Evolutionary conservation across 139 green algal genomes (phyloP).

Genomic region (Picochlorum sp.): DNA sequence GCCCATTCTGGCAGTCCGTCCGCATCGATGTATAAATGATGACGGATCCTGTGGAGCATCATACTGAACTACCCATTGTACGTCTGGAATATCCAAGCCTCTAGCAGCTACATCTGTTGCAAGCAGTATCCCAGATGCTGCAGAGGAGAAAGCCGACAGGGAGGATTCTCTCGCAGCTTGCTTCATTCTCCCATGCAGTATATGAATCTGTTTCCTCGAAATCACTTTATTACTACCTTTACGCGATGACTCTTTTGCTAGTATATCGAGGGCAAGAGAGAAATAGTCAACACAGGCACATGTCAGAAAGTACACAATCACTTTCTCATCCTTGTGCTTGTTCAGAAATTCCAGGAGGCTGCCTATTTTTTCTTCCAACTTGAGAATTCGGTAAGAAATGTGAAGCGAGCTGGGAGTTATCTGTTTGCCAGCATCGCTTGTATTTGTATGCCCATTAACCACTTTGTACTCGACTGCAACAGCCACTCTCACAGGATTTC

Average conservation of each 20-base stretch:
- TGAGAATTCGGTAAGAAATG: constrained; percentile 41
- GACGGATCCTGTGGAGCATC: constrained; percentile 81
- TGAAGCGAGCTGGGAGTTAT: constrained; percentile 56
- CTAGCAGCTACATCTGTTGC: constrained; percentile 88
- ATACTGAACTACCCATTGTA: constrained; percentile 74
- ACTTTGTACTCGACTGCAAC: constrained; percentile 1
- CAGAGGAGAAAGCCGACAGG: constrained; percentile 48
- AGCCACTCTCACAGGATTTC: constrained; percentile 75
- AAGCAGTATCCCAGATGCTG: constrained; percentile 56
- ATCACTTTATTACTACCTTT: background rate
- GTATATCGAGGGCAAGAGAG: constrained; percentile 8
- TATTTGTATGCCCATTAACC: background rate
- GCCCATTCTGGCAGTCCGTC: constrained; percentile 87
- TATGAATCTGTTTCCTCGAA: constrained; percentile 2
- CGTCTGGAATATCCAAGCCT: constrained; percentile 85
- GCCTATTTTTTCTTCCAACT: constrained; percentile 55
- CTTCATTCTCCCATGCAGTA: constrained; percentile 87
- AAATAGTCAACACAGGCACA: constrained; percentile 83
- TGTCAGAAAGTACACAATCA: constrained; percentile 93
- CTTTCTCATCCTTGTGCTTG: constrained; percentile 48
- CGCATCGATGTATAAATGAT: constrained; percentile 74
- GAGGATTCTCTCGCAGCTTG: constrained; percentile 58
- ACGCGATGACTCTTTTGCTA: background rate
- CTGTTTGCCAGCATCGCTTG: constrained; percentile 13
- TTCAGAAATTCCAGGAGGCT: constrained; percentile 49